Conservation (phyloP, 2,329 filamentous ascomycete genomes). For the Rutstroemia sp. region DNA sequence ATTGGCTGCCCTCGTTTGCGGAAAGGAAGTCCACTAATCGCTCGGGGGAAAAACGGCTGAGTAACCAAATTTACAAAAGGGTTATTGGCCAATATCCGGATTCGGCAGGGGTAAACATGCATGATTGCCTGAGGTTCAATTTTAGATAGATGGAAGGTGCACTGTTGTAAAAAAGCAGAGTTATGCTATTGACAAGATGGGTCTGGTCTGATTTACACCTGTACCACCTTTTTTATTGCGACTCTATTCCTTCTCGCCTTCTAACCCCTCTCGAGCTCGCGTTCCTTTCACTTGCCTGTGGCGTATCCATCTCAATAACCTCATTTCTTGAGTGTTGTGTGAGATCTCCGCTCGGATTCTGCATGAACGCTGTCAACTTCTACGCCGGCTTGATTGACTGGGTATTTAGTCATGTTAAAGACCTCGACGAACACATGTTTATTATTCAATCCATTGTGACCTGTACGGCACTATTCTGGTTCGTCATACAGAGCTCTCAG, state of each 20-base stretch:
- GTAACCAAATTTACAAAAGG: background rate
- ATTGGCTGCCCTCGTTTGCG: background rate
- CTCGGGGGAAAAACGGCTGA: too few species aligned
- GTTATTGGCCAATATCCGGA: background rate
- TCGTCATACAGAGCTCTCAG: background rate
- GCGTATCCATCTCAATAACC: conserved; percentile 2
- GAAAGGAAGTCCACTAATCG: too few species aligned
- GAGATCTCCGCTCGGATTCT: conserved; percentile 11
- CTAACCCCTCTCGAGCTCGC: background rate
- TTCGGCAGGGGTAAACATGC: background rate
- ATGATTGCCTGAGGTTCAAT: background rate
- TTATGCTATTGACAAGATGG: background rate
- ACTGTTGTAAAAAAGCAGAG: conserved; percentile 3
- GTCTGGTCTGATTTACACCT: background rate
- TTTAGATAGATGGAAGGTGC: background rate
- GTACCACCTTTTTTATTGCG: background rate
- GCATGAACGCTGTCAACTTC: conserved; percentile 30
- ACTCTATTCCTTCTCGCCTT: background rate
- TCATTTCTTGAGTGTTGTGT: conserved; percentile 7
- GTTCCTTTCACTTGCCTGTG: background rate
- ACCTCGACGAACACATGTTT: conserved; percentile 25
- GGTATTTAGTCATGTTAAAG: conserved; percentile 28
- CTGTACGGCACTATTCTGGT: conserved; percentile 28
- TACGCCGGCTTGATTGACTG: conserved; percentile 27
- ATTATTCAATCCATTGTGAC: conserved; percentile 29